Evolutionary conservation across 495 filamentous ascomycete genomes (phyloP).

Genomic region (Penicillium bovifimosum): DNA sequence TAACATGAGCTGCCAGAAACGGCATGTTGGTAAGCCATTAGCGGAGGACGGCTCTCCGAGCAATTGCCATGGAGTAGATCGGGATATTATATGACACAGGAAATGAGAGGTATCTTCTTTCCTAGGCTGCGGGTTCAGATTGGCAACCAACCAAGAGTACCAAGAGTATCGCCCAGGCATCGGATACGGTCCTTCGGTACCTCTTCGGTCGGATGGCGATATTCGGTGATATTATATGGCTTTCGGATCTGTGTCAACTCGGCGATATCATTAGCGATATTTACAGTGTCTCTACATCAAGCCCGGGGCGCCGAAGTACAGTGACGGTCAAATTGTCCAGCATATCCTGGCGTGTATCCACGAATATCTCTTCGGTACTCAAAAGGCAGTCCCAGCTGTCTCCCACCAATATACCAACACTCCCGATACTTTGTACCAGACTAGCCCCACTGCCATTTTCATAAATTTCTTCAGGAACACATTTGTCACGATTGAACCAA

Average conservation of each 20-base stretch:
- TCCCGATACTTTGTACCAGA: too few relatives aligned
- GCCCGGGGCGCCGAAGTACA: constrained; percentile 11
- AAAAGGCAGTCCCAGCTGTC: too few relatives aligned
- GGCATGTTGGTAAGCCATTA: not conserved
- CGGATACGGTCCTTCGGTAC: not conserved
- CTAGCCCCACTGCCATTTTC: too few relatives aligned
- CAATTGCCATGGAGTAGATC: not conserved
- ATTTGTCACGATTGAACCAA: too few relatives aligned
- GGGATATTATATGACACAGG: too few relatives aligned
- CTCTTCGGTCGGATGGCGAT: too few relatives aligned
- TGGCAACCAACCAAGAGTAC: not conserved
- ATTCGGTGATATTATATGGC: too few relatives aligned
- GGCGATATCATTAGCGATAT: too few relatives aligned
- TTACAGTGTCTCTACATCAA: not conserved
- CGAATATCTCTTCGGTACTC: constrained; percentile 3
- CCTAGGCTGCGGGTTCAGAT: not conserved
- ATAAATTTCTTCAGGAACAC: too few relatives aligned
- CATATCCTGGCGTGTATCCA: not conserved
- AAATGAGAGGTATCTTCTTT: not conserved
- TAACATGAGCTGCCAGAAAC: not conserved
- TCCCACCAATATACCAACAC: too few relatives aligned
- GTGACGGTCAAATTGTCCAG: constrained; percentile 2
- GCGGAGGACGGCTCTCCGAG: constrained; percentile 5
- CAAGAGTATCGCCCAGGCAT: not conserved
- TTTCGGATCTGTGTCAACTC: too few relatives aligned